phyloP scores from a whole-genome alignment of 2,329 filamentous ascomycete species.

The Aspergillus aculeatinus region DNA sequence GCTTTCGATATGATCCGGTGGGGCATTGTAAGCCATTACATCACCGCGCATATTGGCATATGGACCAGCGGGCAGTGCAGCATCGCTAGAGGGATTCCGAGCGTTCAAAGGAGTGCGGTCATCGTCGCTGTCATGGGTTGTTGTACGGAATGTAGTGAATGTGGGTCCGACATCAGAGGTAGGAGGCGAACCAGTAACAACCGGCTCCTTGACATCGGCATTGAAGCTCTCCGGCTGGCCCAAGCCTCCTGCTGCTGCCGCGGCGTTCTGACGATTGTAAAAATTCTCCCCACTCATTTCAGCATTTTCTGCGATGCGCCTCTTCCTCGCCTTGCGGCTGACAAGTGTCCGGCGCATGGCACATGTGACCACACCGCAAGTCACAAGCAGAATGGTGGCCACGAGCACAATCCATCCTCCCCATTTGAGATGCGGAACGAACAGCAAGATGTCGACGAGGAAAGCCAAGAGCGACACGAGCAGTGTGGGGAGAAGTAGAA shows the following conservation, averaged over 20 bases:
- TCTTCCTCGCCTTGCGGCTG: slow-evolving; percentile 88
- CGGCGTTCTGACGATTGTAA: slow-evolving; percentile 63
- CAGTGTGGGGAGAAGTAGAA: slow-evolving; percentile 81
- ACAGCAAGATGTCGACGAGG: slow-evolving; percentile 88
- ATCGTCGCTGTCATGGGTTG: slow-evolving; percentile 38
- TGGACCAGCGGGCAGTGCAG: slow-evolving; percentile 26
- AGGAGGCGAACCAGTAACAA: slow-evolving; percentile 55
- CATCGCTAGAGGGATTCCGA: slow-evolving; percentile 30
- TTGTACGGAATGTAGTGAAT: slow-evolving; percentile 46
- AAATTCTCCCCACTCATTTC: slow-evolving; percentile 97
- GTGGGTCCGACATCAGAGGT: slow-evolving; percentile 51
- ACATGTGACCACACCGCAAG: slow-evolving; percentile 82
- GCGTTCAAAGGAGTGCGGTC: slow-evolving; percentile 43
- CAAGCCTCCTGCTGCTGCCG: slow-evolving; percentile 23
- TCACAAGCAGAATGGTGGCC: slow-evolving; percentile 79
- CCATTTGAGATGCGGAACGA: slow-evolving; percentile 91
- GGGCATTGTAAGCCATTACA: slow-evolving; percentile 32
- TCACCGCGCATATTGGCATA: slow-evolving; percentile 30
- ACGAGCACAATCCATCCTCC: slow-evolving; percentile 91
- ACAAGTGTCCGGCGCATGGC: slow-evolving; percentile 92
- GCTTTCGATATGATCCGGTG: slow-evolving; percentile 42
- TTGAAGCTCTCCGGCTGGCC: slow-evolving; percentile 34
- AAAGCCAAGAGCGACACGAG: slow-evolving; percentile 83
- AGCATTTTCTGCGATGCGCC: slow-evolving; percentile 86
- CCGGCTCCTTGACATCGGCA: slow-evolving; percentile 57